phyloP scores from a whole-genome alignment of 805 yeast species.

The Isabelozyma heimii region DNA sequence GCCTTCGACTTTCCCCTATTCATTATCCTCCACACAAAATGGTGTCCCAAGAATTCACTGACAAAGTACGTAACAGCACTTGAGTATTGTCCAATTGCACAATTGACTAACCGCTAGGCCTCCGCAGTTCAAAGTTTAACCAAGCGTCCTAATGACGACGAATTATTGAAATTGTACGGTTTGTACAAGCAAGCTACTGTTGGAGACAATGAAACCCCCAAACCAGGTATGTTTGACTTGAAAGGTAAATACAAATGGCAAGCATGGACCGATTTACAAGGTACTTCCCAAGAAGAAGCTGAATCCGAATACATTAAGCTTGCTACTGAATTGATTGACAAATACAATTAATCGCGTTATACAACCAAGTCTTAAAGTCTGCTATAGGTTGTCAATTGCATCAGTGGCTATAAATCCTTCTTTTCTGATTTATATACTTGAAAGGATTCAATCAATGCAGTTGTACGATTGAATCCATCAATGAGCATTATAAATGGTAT shows the following conservation, averaged over 20 bases:
- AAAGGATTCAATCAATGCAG: neutral
- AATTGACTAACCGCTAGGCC: constrained; percentile 49
- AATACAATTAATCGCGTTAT: constrained; percentile 22
- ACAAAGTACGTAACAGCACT: constrained; percentile 20
- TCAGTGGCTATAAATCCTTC: no score
- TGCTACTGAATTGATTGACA: constrained; percentile 59
- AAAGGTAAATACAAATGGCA: constrained; percentile 98
- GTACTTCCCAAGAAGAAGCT: constrained; percentile 85
- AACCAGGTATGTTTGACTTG: constrained; percentile 91
- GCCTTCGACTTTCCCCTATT: neutral
- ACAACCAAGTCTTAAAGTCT: neutral
- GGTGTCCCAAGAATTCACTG: constrained; percentile 32
- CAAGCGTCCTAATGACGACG: constrained; percentile 81
- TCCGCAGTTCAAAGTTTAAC: constrained; percentile 73
- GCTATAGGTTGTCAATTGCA: no score
- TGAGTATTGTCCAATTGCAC: neutral
- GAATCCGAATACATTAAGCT: constrained; percentile 74
- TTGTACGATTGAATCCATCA: constrained; percentile 25
- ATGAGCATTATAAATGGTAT: constrained; percentile 59
- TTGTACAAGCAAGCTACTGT: constrained; percentile 95
- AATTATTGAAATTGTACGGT: constrained; percentile 82
- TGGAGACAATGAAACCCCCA: constrained; percentile 85
- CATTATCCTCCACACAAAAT: constrained; percentile 7
- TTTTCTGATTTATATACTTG: neutral
- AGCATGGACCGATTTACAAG: constrained; percentile 88